A percentile compares a stretch with the other conserved stretches of the same genome.
These are phyloP conservation scores for Rosa lucieae DNA, from an alignment of 306 rosid species.

Conservation along the genomic window DNA sequence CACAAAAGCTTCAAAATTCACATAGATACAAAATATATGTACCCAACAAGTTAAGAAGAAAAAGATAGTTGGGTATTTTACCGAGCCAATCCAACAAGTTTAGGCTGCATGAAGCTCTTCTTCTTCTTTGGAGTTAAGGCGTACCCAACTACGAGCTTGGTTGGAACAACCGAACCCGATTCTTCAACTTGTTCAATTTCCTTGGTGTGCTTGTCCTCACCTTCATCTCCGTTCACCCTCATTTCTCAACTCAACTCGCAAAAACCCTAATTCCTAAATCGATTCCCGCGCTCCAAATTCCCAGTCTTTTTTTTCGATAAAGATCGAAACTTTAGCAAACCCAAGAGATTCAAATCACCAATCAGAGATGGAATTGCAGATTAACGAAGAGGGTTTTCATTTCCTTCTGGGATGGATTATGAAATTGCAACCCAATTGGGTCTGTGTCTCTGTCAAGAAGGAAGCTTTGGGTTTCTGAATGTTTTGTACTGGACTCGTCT, in stretches of 20 bases:
- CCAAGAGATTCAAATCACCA: not conserved
- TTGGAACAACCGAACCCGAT: not conserved
- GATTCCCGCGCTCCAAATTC: not conserved
- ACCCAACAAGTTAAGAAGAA: not conserved
- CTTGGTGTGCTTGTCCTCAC: constrained; percentile 6
- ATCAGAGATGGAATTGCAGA: not conserved
- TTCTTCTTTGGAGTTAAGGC: constrained; percentile 41
- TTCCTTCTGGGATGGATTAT: not conserved
- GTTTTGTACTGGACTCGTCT: not conserved
- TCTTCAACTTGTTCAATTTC: constrained; percentile 2
- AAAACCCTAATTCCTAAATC: constrained; percentile 17
- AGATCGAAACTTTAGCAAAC: not conserved
- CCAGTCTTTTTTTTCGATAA: not conserved
- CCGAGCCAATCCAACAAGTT: constrained; percentile 32
- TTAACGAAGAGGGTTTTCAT: not conserved
- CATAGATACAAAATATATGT: not conserved
- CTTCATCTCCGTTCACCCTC: constrained; percentile 31
- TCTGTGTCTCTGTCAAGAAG: constrained; percentile 6
- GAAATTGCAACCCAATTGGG: constrained; percentile 3
- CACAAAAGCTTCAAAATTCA: constrained; percentile 10
- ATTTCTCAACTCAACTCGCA: constrained; percentile 18
- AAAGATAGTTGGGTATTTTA: constrained; percentile 1
- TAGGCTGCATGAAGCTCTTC: constrained; percentile 39
- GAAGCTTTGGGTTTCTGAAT: not conserved
- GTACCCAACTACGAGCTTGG: constrained; percentile 32